Evolutionary conservation across 257 asterid genomes (phyloP).

Genomic region (Mitragyna speciosa): DNA sequence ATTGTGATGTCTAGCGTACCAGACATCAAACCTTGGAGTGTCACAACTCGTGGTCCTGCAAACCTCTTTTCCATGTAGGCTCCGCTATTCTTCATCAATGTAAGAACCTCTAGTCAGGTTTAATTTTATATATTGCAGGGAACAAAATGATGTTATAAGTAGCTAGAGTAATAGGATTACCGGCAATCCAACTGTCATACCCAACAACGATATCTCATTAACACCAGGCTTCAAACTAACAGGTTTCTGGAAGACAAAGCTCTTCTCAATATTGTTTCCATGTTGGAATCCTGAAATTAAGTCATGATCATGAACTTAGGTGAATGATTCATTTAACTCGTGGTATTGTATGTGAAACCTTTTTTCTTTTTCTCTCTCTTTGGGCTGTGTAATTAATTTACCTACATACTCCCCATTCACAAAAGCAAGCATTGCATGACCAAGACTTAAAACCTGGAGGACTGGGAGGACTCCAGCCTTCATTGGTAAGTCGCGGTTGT

Average conservation of each 20-base stretch:
- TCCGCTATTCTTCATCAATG: constrained; percentile 69
- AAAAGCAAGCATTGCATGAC: constrained; percentile 76
- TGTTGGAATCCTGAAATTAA: constrained; percentile 61
- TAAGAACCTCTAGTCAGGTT: background rate
- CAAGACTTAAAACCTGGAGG: constrained; percentile 74
- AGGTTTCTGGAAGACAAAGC: constrained; percentile 57
- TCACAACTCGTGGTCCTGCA: constrained; percentile 76
- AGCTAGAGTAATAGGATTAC: constrained; percentile 31
- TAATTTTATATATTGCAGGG: background rate
- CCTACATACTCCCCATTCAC: constrained; percentile 76
- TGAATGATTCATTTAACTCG: background rate
- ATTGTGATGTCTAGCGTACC: constrained; percentile 79
- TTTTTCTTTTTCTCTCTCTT: too few relatives aligned
- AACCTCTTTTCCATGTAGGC: constrained; percentile 94
- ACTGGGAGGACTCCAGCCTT: constrained; percentile 64
- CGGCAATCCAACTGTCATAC: constrained; percentile 76
- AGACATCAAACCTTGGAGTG: constrained; percentile 76
- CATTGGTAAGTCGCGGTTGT: constrained; percentile 71
- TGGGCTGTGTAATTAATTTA: constrained; percentile 18
- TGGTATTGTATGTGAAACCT: background rate
- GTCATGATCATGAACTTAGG: background rate
- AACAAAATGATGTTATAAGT: background rate
- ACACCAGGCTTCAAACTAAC: constrained; percentile 47
- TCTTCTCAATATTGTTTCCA: constrained; percentile 84
- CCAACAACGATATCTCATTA: constrained; percentile 65